phyloP scores from a whole-genome alignment of 257 asterid species.

The Prunella vulgaris region DNA sequence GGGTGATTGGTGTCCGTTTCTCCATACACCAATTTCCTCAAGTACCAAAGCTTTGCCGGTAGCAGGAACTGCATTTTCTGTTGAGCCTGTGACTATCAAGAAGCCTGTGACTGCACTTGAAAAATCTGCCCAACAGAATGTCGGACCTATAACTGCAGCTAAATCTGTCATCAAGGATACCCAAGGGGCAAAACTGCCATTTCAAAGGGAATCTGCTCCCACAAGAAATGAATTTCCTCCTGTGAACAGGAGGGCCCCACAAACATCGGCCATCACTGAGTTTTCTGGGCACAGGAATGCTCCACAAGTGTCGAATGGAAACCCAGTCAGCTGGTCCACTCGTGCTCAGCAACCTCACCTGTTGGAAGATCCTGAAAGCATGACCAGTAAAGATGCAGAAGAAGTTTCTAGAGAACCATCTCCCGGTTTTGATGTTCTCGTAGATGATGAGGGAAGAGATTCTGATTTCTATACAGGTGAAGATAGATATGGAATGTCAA shows the following conservation, averaged over 20 bases:
- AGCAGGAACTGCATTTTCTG: constrained; percentile 31
- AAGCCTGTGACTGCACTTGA: constrained; percentile 34
- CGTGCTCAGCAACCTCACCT: constrained; percentile 33
- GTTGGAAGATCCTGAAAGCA: constrained; percentile 39
- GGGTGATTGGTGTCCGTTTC: constrained; percentile 88
- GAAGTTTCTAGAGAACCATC: constrained; percentile 87
- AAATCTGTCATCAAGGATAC: constrained; percentile 31
- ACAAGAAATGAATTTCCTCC: constrained; percentile 30
- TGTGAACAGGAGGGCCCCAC: constrained; percentile 27
- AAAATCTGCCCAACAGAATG: constrained; percentile 36
- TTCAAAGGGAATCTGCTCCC: constrained; percentile 29
- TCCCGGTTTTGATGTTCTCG: constrained; percentile 95
- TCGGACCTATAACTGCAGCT: constrained; percentile 26
- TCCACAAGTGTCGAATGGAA: constrained; percentile 32
- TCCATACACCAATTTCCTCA: constrained; percentile 50
- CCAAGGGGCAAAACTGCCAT: constrained; percentile 26
- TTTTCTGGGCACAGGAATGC: constrained; percentile 25
- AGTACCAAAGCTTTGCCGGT: constrained; percentile 40
- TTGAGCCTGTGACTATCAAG: constrained; percentile 29
- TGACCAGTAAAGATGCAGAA: constrained; percentile 44
- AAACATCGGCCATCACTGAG: constrained; percentile 18
- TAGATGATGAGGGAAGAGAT: constrained; percentile 71
- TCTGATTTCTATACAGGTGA: constrained; percentile 64
- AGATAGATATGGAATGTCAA: constrained; percentile 59
- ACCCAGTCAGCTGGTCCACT: constrained; percentile 26